phyloP scores from a whole-genome alignment of 108 stramenopile genomes.

The Nannochloropsis oceanica region DNA sequence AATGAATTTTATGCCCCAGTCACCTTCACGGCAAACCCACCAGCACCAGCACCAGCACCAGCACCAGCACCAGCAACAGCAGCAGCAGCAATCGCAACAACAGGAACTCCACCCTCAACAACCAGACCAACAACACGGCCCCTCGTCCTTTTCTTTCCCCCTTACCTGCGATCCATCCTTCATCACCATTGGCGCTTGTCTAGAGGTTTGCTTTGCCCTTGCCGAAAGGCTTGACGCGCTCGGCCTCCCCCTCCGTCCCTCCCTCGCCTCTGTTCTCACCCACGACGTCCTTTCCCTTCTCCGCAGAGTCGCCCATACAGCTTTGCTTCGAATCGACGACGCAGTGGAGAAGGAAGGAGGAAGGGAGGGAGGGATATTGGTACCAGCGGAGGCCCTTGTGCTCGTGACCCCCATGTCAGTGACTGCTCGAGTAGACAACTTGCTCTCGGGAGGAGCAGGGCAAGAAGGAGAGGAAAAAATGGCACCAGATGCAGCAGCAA shows the following conservation, averaged over 20 bases:
- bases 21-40: too few relatives aligned
- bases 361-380: neutral
- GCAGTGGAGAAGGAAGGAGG: neutral
- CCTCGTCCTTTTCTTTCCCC: neutral
- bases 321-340: neutral
- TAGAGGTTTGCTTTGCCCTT: neutral
- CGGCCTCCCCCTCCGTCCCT: neutral
- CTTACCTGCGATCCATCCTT: neutral
- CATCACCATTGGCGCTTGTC: neutral
- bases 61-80: too few relatives aligned
- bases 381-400: neutral
- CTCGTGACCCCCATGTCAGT: neutral
- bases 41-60: too few relatives aligned
- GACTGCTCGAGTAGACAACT: neutral
- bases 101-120: too few relatives aligned
- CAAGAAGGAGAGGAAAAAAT: neutral
- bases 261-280: neutral
- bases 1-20: too few relatives aligned
- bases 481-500: neutral
- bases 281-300: neutral
- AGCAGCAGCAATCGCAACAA: too few relatives aligned
- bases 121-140: neutral
- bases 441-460: neutral
- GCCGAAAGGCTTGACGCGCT: neutral
- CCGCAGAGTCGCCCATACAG: neutral